Evolutionary conservation across 2,329 filamentous ascomycete genomes (phyloP).

Genomic region (Samsoniella hepiali): DNA sequence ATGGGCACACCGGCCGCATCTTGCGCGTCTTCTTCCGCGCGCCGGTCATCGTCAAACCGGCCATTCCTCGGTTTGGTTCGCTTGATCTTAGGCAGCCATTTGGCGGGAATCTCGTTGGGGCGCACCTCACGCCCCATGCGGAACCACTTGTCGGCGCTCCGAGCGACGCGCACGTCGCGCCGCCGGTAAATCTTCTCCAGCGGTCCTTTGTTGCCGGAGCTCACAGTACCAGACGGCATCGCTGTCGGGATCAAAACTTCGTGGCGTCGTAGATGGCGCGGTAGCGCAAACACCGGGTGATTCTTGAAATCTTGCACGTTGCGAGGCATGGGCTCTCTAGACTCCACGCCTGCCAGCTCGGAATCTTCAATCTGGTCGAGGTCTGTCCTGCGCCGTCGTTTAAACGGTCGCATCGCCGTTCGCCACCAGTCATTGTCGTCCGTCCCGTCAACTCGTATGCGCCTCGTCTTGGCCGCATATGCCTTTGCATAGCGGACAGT

Average conservation of each 20-base stretch:
- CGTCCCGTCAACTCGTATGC: constrained; percentile 67
- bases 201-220: constrained; percentile 57
- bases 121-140: constrained; percentile 78
- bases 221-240: constrained; percentile 72
- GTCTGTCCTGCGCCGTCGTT: constrained; percentile 46
- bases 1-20: constrained; percentile 49
- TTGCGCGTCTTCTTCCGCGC: constrained; percentile 28
- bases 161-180: constrained; percentile 72
- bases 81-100: constrained; percentile 59
- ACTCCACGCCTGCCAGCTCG: constrained; percentile 68
- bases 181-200: constrained; percentile 81
- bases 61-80: constrained; percentile 25
- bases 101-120: constrained; percentile 75
- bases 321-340: constrained; percentile 77
- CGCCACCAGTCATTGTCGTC: constrained; percentile 52
- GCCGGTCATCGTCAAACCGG: constrained; percentile 27
- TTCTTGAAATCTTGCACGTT: constrained; percentile 85
- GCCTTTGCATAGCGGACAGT: constrained; percentile 84
- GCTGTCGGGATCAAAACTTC: constrained; percentile 74
- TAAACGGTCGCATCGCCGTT: constrained; percentile 48
- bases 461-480: constrained; percentile 86
- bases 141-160: constrained; percentile 87
- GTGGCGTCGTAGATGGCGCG: constrained; percentile 77
- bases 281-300: constrained; percentile 79
- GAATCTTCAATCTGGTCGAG: constrained; percentile 81